Evolutionary conservation across 2,329 filamentous ascomycete genomes (phyloP).

Genomic region (Fusarium xylarioides): DNA sequence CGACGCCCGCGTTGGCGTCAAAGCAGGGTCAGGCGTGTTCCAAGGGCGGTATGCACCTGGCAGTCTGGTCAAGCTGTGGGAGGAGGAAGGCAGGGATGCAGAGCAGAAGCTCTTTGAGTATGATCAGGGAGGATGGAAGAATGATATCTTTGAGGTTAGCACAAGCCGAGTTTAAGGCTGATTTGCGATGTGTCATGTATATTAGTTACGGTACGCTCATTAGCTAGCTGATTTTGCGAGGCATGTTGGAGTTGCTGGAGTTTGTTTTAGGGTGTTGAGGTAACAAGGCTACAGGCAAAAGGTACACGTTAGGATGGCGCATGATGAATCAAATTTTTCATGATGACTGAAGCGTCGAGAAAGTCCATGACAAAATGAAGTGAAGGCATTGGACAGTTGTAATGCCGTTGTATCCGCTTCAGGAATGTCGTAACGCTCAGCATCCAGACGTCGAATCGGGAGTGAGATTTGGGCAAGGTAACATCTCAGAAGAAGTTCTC

Average conservation of each 20-base stretch:
- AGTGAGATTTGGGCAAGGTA: slow-evolving; percentile 11
- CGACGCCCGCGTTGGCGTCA: slow-evolving; percentile 76
- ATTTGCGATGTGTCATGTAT: not conserved
- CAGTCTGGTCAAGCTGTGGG: slow-evolving; percentile 89
- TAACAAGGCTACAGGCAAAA: slow-evolving; percentile 16
- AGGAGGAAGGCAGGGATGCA: slow-evolving; percentile 77
- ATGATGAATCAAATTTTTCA: slow-evolving; percentile 6
- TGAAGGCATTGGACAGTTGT: not conserved
- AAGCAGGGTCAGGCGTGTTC: slow-evolving; percentile 70
- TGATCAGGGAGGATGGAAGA: slow-evolving; percentile 79
- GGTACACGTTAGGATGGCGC: slow-evolving; percentile 14
- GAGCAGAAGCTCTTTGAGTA: slow-evolving; percentile 79
- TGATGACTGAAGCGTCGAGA: slow-evolving; percentile 2
- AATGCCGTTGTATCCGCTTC: not conserved
- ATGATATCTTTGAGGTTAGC: slow-evolving; percentile 76
- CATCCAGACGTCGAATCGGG: not conserved
- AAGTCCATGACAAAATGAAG: slow-evolving; percentile 1
- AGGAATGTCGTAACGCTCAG: slow-evolving; percentile 3
- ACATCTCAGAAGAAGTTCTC: slow-evolving; percentile 5
- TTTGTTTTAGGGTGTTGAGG: not conserved
- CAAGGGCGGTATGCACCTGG: slow-evolving; percentile 87
- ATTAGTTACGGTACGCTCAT: slow-evolving; percentile 14
- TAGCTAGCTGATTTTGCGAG: slow-evolving; percentile 11
- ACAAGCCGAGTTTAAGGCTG: slow-evolving; percentile 43
- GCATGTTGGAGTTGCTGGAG: slow-evolving; percentile 25